These are phyloP conservation scores for Calonectria multiphialidica DNA, from an alignment of 2,329 filamentous ascomycete species.

Conservation along the genomic window DNA sequence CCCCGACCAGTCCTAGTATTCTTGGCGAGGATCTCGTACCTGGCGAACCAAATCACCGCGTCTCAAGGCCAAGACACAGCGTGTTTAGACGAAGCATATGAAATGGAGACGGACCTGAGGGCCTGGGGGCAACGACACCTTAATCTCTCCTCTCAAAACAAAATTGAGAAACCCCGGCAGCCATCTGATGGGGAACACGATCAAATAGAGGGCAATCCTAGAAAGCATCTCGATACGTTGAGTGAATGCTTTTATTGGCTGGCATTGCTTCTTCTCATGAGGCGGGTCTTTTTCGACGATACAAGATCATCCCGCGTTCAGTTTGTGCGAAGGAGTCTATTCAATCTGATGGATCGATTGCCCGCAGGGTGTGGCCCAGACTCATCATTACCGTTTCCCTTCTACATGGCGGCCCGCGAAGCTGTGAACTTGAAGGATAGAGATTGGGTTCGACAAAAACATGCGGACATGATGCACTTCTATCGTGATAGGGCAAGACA, in stretches of 20 bases:
- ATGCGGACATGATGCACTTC: slow-evolving; percentile 13
- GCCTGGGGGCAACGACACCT: not conserved
- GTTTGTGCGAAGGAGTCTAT: not conserved
- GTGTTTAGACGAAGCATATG: not conserved
- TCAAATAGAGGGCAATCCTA: not conserved
- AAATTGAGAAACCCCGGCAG: no score
- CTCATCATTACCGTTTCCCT: slow-evolving; percentile 7
- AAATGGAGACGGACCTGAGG: slow-evolving; percentile 3
- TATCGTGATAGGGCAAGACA: slow-evolving; percentile 15
- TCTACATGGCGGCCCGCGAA: slow-evolving; percentile 10
- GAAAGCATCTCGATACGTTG: not conserved
- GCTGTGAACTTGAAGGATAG: not conserved
- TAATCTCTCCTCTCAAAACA: no score
- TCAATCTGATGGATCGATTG: not conserved
- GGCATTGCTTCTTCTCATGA: not conserved
- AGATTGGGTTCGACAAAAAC: not conserved
- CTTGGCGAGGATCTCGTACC: not conserved
- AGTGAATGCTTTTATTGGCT: slow-evolving; percentile 2
- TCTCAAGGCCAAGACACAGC: not conserved
- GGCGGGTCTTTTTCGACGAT: not conserved
- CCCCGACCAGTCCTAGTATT: not conserved
- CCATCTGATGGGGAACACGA: not conserved
- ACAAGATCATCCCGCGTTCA: not conserved
- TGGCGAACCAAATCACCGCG: not conserved
- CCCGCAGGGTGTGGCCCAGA: slow-evolving; percentile 3